Conservation (phyloP, 139 green algal species). For the Dunaliella primolecta region DNA sequence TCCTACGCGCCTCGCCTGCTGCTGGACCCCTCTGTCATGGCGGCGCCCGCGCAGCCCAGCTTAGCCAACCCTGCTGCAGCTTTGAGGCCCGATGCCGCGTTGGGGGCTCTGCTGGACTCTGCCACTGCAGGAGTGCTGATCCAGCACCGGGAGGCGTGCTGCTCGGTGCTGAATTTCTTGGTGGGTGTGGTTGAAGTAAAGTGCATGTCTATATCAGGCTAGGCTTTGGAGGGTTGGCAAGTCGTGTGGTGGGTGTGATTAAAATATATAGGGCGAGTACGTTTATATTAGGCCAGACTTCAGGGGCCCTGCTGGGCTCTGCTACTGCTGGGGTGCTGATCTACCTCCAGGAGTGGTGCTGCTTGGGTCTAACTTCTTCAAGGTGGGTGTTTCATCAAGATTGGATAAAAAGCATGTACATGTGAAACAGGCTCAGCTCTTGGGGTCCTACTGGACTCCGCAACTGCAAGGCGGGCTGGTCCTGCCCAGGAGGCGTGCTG, state of each 20-base stretch:
- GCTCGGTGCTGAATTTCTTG: slow-evolving; percentile 63
- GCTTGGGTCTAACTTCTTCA: not conserved
- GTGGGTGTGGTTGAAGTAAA: slow-evolving; percentile 12
- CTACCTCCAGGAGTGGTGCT: not conserved
- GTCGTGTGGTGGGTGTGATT: not conserved
- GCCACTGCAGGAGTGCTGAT: slow-evolving; percentile 41
- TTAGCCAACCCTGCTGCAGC: slow-evolving; percentile 4
- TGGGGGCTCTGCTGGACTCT: slow-evolving; percentile 59
- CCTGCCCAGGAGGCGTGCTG: not conserved
- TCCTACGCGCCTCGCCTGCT: slow-evolving; percentile 57
- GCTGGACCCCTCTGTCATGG: slow-evolving; percentile 12
- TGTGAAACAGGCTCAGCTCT: no score
- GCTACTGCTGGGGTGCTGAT: not conserved
- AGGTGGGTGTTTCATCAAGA: not conserved
- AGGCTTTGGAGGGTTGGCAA: not conserved
- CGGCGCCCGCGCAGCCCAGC: slow-evolving; percentile 12
- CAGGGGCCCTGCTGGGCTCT: not conserved
- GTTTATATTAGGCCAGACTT: not conserved
- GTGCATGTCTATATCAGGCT: not conserved
- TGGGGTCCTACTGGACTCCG: no score
- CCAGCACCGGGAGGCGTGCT: slow-evolving; percentile 74
- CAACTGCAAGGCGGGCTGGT: no score
- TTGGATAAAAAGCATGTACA: not conserved
- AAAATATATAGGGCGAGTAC: not conserved
- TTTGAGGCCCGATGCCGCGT: slow-evolving; percentile 21